Evolutionary conservation across 106 monocot genomes (phyloP).

Genomic region (Apostasia shenzhenica): DNA sequence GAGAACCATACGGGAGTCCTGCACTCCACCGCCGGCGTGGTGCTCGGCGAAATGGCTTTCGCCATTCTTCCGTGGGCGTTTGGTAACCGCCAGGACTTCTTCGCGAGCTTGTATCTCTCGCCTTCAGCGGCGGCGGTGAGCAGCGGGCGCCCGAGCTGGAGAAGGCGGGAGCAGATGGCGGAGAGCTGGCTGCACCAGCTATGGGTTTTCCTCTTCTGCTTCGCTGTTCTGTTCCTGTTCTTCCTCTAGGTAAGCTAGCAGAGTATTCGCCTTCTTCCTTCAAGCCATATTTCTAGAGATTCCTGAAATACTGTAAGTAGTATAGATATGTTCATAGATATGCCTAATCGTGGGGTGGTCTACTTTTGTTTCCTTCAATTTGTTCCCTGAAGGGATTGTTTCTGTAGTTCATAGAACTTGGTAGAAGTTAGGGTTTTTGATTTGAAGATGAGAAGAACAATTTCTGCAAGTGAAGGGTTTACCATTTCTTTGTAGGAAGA

Average conservation of each 20-base stretch:
- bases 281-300: no score
- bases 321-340: no score
- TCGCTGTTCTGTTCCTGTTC: background rate
- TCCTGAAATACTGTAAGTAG: no score
- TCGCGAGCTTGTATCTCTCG: background rate
- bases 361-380: background rate
- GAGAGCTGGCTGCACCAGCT: constrained; percentile 8
- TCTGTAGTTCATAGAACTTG: no score
- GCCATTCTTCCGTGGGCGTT: constrained; percentile 47
- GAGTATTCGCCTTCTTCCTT: no score
- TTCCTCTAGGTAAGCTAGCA: background rate
- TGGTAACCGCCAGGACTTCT: background rate
- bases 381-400: no score
- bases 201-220: constrained; percentile 14
- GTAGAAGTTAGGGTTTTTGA: no score
- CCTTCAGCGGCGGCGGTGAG: background rate
- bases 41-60: constrained; percentile 44
- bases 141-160: background rate
- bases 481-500: no score
- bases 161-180: constrained; percentile 10
- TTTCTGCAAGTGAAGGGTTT: no score
- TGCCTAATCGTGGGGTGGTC: background rate
- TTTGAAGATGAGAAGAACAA: no score
- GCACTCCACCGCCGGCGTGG: constrained; percentile 30
- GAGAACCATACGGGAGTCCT: constrained; percentile 17